Base-by-base conservation (phyloP, 1,284 basidiomycete genomes). In the Austroboletus novae-zelandiae region DNA sequence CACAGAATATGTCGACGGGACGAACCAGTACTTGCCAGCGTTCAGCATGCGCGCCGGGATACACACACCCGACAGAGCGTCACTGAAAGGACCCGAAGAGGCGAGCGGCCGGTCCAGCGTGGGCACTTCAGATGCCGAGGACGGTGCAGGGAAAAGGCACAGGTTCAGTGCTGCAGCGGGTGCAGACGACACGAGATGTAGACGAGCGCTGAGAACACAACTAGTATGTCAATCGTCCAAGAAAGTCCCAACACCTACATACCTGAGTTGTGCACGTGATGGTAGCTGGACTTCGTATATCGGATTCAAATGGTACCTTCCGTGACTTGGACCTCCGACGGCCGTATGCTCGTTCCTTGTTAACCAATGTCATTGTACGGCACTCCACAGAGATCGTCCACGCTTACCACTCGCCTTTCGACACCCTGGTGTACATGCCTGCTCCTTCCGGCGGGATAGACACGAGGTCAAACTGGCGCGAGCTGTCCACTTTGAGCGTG, bases 401-500 rank as follows among this genome's bases (percentile, higher is more conserved):
- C 18, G 69, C 80, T 52, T 59, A 89, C 93, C 93, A 96, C 44
- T 73, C 68, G 1, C 87, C 90, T 18, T 72, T 76, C 4, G 89
- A 57, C 0, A 75, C 66, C 54, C 90, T 86, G 30, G 72, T 73
- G 64, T 87, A 96, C 93, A 97, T 92, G 1, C 94, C 94, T 0
- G 93, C 91, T 0, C 93, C 94, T 69, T 98, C 94, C 49, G 85
- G 83, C 0, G 89, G 86, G 57, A 98, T 95, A 2, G 85, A 73
- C 55, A 81, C 84, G 50, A 94, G 70, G 39, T 85, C 80, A 47
- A 87, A 77, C n/a, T 79, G 77, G 18, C 71, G 62, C 0, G 83
- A 77, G 42, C 84, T 83, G 47, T 89, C 82, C 4, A 91, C 68
- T 18, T 71, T 71, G 20, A 97, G 67, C 0, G 73, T 74, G 67